These are phyloP conservation scores for Chaetoceros tenuissimus DNA, from an alignment of 108 stramenopile genomes.

Conservation along the genomic window DNA sequence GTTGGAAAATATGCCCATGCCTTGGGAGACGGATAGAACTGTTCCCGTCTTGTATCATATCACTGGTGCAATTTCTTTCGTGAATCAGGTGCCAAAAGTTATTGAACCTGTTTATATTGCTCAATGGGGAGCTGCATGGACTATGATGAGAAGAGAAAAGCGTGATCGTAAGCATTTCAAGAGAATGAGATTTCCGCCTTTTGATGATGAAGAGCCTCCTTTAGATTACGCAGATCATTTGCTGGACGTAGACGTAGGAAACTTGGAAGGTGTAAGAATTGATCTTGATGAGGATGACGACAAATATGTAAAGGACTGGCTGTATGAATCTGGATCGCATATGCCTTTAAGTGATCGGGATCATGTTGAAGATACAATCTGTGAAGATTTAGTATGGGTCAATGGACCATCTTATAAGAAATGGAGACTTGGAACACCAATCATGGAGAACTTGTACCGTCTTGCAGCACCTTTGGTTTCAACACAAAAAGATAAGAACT, in stretches of 20 bases:
- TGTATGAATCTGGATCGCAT: conserved; percentile 62
- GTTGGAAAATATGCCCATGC: conserved; percentile 98
- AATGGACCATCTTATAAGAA: conserved; percentile 92
- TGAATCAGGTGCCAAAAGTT: conserved; percentile 96
- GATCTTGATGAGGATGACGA: conserved; percentile 44
- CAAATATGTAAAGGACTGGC: conserved; percentile 66
- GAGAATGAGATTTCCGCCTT: conserved; percentile 98
- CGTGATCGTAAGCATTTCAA: conserved; percentile 98
- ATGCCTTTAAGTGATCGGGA: conserved; percentile 49
- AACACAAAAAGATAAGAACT: conserved; percentile 83
- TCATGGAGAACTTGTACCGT: conserved; percentile 91
- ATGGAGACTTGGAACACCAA: conserved; percentile 91
- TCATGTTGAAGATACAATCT: conserved; percentile 47
- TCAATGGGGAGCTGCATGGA: conserved; percentile 99
- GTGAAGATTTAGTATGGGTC: conserved; percentile 44
- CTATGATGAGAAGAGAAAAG: conserved; percentile 99
- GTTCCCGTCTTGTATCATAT: conserved; percentile 96
- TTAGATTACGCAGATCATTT: conserved; percentile 99
- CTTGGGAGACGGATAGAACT: conserved; percentile 90
- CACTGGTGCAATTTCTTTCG: conserved; percentile 98
- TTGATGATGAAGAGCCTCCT: conserved; percentile 99
- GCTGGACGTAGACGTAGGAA: conserved; percentile 91
- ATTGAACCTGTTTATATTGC: conserved; percentile 98
- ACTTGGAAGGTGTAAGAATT: conserved; percentile 44
- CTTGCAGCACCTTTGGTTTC: conserved; percentile 90